Conservation (phyloP, 225 moss, liverwort and hornwort genomes). For the Lunularia cruciata region DNA sequence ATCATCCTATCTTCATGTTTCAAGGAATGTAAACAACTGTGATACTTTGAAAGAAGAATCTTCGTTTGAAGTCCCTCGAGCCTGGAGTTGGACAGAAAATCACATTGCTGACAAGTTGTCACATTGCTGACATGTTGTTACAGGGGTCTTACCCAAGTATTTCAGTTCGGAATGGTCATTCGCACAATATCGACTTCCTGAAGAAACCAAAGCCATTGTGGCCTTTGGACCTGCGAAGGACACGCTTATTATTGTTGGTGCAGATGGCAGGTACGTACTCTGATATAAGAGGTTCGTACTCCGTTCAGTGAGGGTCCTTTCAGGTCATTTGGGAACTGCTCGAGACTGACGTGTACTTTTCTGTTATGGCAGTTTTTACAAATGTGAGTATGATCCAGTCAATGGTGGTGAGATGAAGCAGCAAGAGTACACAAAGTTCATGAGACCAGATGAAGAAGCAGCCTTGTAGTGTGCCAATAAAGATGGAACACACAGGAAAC, state of each 20-base stretch:
- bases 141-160: constrained; percentile 86
- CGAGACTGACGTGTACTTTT: background rate
- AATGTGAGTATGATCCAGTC: constrained; percentile 80
- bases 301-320: too few relatives aligned
- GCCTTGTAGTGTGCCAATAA: constrained; percentile 23
- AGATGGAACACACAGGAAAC: background rate
- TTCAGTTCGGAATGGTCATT: constrained; percentile 95
- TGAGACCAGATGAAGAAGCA: constrained; percentile 70
- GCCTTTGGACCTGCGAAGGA: constrained; percentile 74
- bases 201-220: constrained; percentile 74
- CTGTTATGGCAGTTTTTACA: constrained; percentile 68
- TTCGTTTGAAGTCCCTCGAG: too few relatives aligned
- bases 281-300: background rate
- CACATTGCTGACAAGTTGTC: too few relatives aligned
- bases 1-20: too few relatives aligned
- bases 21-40: too few relatives aligned
- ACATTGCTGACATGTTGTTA: too few relatives aligned
- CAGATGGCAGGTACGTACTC: constrained; percentile 70
- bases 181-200: constrained; percentile 75
- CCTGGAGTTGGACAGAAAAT: too few relatives aligned
- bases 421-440: constrained; percentile 78
- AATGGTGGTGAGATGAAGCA: constrained; percentile 87
- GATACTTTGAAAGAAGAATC: too few relatives aligned
- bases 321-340: too few relatives aligned
- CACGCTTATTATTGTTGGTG: constrained; percentile 71